Evolutionary conservation across 805 yeast genomes (phyloP).

Genomic region (Wickerhamomyces tratensis): DNA sequence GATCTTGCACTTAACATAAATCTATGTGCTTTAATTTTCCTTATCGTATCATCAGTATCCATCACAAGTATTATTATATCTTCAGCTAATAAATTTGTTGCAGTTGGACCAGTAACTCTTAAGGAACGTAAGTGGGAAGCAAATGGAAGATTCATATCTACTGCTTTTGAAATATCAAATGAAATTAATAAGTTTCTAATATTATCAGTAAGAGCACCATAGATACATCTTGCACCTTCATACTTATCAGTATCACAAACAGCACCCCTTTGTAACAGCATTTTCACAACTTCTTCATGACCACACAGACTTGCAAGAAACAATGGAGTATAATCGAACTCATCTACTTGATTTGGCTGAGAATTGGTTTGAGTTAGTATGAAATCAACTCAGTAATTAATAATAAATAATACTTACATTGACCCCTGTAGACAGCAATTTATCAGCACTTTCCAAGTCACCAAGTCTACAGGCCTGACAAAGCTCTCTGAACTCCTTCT

Average conservation of each 20-base stretch:
- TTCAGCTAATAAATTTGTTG: constrained; percentile 2
- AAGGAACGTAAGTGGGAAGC: constrained; percentile 57
- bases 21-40: constrained; percentile 23
- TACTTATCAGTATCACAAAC: constrained; percentile 74
- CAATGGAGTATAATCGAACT: constrained; percentile 69
- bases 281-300: constrained; percentile 51
- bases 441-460: constrained; percentile 54
- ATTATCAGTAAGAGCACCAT: constrained; percentile 65
- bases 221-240: constrained; percentile 70
- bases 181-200: constrained; percentile 49
- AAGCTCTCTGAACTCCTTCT: constrained; percentile 32
- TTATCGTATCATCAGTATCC: constrained; percentile 14
- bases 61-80: constrained; percentile 9
- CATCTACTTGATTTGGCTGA: constrained; percentile 38
- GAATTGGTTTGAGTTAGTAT: background rate
- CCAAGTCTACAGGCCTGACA: constrained; percentile 64
- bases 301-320: constrained; percentile 72
- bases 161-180: constrained; percentile 59
- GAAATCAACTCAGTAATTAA: background rate
- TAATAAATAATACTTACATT: constrained; percentile 21
- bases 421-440: constrained; percentile 42
- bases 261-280: constrained; percentile 59
- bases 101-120: constrained; percentile 8
- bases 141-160: constrained; percentile 62
- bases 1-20: constrained; percentile 33